Evolutionary conservation across 805 yeast species (phyloP).

Genomic region (Saturnispora galanensis): DNA sequence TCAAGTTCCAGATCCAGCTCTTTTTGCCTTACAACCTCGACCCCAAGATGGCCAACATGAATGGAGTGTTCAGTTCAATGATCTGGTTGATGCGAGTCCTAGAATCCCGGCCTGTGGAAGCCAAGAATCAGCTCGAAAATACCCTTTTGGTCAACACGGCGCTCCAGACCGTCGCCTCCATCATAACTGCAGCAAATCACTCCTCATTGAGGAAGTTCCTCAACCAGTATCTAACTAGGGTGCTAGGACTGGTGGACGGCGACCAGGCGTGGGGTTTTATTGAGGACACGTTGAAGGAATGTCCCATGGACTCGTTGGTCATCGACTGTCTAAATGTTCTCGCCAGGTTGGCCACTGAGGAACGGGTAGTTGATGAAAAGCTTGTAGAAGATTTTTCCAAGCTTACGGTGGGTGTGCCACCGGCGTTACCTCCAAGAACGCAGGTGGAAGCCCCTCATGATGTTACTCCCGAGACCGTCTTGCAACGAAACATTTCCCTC

Average conservation of each 20-base stretch:
- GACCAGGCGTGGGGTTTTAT: constrained; percentile 49
- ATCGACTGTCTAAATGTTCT: constrained; percentile 56
- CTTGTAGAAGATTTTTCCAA: too few species aligned
- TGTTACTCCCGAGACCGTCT: too few species aligned
- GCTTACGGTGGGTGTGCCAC: too few species aligned
- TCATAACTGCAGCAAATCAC: constrained; percentile 14
- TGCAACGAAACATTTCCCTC: too few species aligned
- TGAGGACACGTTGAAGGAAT: constrained; percentile 49
- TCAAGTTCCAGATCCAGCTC: constrained; percentile 33
- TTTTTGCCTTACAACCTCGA: constrained; percentile 31
- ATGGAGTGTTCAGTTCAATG: constrained; percentile 16
- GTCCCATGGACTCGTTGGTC: constrained; percentile 49
- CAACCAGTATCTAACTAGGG: constrained; percentile 53
- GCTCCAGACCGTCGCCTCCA: constrained; percentile 18
- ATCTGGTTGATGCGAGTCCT: constrained; percentile 14
- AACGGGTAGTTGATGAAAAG: neutral
- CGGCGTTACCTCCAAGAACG: too few species aligned
- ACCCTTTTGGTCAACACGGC: constrained; percentile 15
- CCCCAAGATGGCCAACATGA: constrained; percentile 13
- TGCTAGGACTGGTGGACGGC: constrained; percentile 52
- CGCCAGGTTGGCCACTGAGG: constrained; percentile 45
- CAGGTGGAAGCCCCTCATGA: too few species aligned
- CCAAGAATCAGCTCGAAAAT: constrained; percentile 6
- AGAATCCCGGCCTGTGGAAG: constrained; percentile 7
- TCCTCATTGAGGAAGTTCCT: constrained; percentile 25